Base-by-base conservation (phyloP, 768 basidiomycete genomes). In the Boletus speciosus region DNA sequence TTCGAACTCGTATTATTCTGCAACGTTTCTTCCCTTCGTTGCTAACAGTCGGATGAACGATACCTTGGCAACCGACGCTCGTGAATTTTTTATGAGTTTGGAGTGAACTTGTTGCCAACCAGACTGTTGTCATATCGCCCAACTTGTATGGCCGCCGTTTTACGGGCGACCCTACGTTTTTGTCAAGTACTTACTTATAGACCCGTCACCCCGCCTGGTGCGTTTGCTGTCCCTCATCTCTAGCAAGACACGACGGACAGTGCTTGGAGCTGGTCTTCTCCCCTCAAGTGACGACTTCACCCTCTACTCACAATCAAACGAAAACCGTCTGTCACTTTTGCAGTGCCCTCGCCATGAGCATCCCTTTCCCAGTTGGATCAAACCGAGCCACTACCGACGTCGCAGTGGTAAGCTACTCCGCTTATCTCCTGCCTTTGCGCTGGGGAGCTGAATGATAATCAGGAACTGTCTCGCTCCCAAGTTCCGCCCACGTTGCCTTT, bases 401-500 rank as follows among this genome's bases (percentile, higher is more conserved):
- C 43, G 52, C 60, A 1, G 50, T 71, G 47, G 71, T 73, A 41
- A 44, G 70, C 36, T 5, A 6, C 31, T 9, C 29, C 11, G 6
- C 32, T 14, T 25, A 37, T 19, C 29, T n/a, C 35, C 5, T 38
- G 16, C 42, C 2, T 36, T 42, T 31, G 3, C 7, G 10, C 32
- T 2, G 9, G 31, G 31, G 19, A 31, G 7, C 45, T 41, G 35
- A 51, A 19, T 52, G 9, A 21, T 23, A 34, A 41, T 11, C 42
- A 77, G 71, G 69, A 74, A 57, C 51, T 78, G n/a, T 69, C 70
- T 31, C 63, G 45, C n/a, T 58, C 58, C 10, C 70, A 69, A 35
- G 59, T 58, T 5, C 58, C 66, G 7, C 71, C 72, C 3, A 56
- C 58, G 32, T 52, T 76, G 36, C 76, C 77, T 12, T 63, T 67